phyloP scores from a whole-genome alignment of 2,329 filamentous ascomycete genomes.

The Pseudocercospora macadamiae region DNA sequence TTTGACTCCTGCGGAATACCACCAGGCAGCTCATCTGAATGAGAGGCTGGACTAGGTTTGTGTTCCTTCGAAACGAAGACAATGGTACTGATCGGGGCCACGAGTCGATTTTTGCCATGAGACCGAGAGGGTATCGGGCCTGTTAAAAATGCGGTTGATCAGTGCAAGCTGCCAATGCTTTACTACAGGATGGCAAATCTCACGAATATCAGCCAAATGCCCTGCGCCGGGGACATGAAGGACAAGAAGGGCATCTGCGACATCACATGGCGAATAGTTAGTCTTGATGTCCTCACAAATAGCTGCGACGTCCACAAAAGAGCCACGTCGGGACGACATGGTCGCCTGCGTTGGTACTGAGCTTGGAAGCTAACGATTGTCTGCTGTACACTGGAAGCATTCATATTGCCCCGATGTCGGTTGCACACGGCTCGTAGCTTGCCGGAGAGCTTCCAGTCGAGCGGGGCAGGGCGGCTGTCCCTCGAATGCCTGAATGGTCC shows the following conservation, averaged over 20 bases:
- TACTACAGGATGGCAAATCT: no score
- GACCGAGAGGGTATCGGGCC: conserved; percentile 7
- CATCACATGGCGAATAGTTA: conserved; percentile 39
- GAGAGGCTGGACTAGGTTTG: conserved; percentile 31
- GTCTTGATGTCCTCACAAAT: conserved; percentile 20
- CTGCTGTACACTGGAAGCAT: neutral
- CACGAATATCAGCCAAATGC: conserved; percentile 66
- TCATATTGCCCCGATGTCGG: neutral
- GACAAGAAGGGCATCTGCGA: conserved; percentile 72
- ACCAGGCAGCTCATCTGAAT: conserved; percentile 28
- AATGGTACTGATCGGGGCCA: conserved; percentile 64
- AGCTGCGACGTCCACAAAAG: neutral
- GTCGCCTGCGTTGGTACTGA: neutral
- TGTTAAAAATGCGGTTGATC: neutral
- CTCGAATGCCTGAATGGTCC: neutral
- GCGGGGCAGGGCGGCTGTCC: neutral
- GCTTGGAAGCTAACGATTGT: neutral
- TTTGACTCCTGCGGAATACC: conserved; percentile 43
- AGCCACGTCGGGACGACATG: neutral
- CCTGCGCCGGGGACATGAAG: conserved; percentile 68
- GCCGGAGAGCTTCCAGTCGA: neutral
- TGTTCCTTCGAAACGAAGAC: conserved; percentile 63
- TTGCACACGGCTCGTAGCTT: no score
- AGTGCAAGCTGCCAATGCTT: no score
- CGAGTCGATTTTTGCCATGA: conserved; percentile 26